Base-by-base conservation (phyloP, 1,284 basidiomycete genomes). In the Serendipita sp. region DNA sequence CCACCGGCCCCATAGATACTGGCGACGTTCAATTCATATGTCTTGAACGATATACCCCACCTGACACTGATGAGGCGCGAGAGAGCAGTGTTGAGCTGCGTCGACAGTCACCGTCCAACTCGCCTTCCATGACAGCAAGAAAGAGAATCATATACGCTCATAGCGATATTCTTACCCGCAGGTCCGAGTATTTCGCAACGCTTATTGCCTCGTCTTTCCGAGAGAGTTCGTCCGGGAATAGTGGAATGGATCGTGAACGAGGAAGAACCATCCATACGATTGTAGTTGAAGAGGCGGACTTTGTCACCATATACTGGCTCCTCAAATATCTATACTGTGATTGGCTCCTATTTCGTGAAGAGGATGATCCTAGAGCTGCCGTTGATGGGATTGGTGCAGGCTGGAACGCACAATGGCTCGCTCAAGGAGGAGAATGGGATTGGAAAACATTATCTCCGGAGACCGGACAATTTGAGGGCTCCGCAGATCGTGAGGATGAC, bases 311-410 rank as follows among this genome's bases (percentile, higher is more conserved):
- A 2, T 91, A 90, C 70, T 91, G 88, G 88, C 73, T 92, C 61
- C 72, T 92, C 61, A 88, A 88, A 67, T 91, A 82, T 73, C 82
- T 89, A 43, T 92, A 91, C 69, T 84, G 85, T 1, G 87, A 90
- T 69, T 86, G 83, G 83, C 72, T 85, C 2, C 72, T 81, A 32
- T 84, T 82, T 73, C 79, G 79, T 61, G 82, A 85, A 62, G 73
- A 83, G 44, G 83, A 85, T 66, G 84, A 86, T 65, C 81, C 84
- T 8, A 76, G 84, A 26, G 71, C 75, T 29, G 83, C 82, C 13
- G 79, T 85, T 41, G 80, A 84, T 65, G 80, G 82, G 10, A 75
- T 83, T 45, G 82, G 80, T 17, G 77, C 77, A 29, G 82, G 80
- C 26, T 85, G 83, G 82, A 84, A 79, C 67, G 79, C 78, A 6